Evolutionary conservation across 805 yeast genomes (phyloP).

Genomic region (Ogataea pignaliae): DNA sequence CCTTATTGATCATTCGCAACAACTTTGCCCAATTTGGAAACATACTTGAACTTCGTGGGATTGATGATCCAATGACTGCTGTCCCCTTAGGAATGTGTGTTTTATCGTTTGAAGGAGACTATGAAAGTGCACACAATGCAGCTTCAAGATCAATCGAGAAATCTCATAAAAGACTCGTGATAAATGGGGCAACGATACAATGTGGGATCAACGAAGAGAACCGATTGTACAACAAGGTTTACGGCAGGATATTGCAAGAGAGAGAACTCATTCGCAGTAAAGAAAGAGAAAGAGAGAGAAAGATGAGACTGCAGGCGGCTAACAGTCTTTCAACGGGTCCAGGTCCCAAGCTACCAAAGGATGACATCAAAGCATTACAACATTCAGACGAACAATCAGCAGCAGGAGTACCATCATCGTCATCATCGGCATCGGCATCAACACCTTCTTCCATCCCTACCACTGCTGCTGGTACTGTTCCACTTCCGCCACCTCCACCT

Average conservation of each 20-base stretch:
- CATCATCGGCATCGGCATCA: not conserved
- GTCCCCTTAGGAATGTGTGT: constrained; percentile 72
- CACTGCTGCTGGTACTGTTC: not conserved
- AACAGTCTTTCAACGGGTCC: constrained; percentile 8
- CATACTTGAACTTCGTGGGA: constrained; percentile 51
- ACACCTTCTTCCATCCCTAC: not conserved
- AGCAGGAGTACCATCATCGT: not conserved
- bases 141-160: constrained; percentile 43
- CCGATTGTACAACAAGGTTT: constrained; percentile 32
- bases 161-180: constrained; percentile 36
- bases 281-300: constrained; percentile 23
- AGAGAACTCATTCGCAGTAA: constrained; percentile 33
- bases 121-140: constrained; percentile 41
- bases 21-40: constrained; percentile 62
- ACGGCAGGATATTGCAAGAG: constrained; percentile 26
- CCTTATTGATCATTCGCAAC: constrained; percentile 41
- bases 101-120: constrained; percentile 56
- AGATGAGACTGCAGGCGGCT: constrained; percentile 19
- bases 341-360: constrained; percentile 4
- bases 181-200: constrained; percentile 50
- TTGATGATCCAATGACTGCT: constrained; percentile 70
- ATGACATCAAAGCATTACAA: not conserved
- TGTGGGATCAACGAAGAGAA: constrained; percentile 48
- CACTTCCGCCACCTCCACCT: constrained; percentile 1
- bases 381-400: not conserved